Conservation (phyloP, 2,329 filamentous ascomycete genomes). For the Madurella fahalii region DNA sequence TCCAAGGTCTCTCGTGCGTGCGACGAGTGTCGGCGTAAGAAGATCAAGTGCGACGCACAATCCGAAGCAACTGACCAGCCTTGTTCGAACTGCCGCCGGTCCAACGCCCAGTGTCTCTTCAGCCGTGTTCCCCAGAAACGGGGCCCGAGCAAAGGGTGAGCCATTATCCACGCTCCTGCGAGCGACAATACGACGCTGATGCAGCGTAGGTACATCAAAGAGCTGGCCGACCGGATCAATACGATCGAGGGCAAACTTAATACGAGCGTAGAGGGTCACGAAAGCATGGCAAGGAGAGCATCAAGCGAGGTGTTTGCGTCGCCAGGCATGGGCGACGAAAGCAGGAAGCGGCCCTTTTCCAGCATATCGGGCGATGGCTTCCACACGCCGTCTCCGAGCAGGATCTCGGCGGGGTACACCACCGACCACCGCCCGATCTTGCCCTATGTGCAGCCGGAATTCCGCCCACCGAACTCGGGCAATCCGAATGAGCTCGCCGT, state of each 20-base stretch:
- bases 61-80: constrained; percentile 68
- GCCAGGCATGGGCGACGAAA: constrained; percentile 40
- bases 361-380: constrained; percentile 43
- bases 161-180: constrained; percentile 17
- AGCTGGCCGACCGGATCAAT: constrained; percentile 79
- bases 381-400: constrained; percentile 38
- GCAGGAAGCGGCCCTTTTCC: constrained; percentile 46
- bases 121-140: constrained; percentile 84
- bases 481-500: constrained; percentile 41
- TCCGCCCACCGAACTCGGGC: constrained; percentile 32
- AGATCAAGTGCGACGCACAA: constrained; percentile 82
- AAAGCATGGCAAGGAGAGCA: constrained; percentile 32
- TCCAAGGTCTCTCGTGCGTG: constrained; percentile 86
- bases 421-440: constrained; percentile 45
- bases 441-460: constrained; percentile 35
- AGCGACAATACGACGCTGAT: constrained; percentile 4
- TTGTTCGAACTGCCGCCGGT: constrained; percentile 77
- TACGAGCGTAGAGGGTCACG: constrained; percentile 40
- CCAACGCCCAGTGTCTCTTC: constrained; percentile 74
- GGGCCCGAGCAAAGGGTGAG: constrained; percentile 81
- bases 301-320: constrained; percentile 52
- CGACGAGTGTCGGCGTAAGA: constrained; percentile 84
- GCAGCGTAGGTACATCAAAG: constrained; percentile 72
- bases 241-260: constrained; percentile 75
- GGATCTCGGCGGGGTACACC: constrained; percentile 42